phyloP scores from a whole-genome alignment of 2,329 filamentous ascomycete genomes.

The Rutstroemia sp. region DNA sequence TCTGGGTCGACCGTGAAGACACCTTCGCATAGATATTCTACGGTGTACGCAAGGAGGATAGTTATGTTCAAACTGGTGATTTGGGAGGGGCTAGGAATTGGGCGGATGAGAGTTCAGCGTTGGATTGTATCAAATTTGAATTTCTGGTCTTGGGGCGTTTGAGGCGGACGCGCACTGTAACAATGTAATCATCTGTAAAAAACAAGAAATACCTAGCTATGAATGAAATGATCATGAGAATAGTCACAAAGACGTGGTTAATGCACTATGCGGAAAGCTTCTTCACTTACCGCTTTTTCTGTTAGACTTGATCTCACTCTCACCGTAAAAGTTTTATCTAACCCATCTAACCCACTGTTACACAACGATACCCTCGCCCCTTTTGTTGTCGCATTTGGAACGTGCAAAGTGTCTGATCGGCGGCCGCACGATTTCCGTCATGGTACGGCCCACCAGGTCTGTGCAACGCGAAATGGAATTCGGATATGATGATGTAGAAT shows the following conservation, averaged over 20 bases:
- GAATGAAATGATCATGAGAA: neutral
- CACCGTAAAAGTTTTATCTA: neutral
- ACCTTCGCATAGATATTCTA: slow-evolving; percentile 67
- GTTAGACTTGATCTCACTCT: neutral
- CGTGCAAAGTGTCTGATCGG: neutral
- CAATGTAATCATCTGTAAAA: neutral
- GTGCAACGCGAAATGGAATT: too few relatives aligned
- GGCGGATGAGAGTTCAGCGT: neutral
- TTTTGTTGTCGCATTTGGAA: neutral
- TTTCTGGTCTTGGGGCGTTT: neutral
- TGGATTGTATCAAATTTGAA: neutral
- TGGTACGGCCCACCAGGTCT: too few relatives aligned
- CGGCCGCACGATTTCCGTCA: neutral
- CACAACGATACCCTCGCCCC: neutral
- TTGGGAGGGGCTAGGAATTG: neutral
- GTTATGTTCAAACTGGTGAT: neutral
- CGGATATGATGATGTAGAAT: too few relatives aligned
- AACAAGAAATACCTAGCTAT: neutral
- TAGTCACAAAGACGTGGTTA: neutral
- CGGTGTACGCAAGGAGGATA: neutral
- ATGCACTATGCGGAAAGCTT: neutral
- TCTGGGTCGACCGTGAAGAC: slow-evolving; percentile 88
- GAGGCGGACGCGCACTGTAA: neutral
- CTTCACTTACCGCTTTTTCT: neutral
- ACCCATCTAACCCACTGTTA: neutral